Base-by-base conservation (phyloP, 495 filamentous ascomycete species). In the Annulohypoxylon nitens region DNA sequence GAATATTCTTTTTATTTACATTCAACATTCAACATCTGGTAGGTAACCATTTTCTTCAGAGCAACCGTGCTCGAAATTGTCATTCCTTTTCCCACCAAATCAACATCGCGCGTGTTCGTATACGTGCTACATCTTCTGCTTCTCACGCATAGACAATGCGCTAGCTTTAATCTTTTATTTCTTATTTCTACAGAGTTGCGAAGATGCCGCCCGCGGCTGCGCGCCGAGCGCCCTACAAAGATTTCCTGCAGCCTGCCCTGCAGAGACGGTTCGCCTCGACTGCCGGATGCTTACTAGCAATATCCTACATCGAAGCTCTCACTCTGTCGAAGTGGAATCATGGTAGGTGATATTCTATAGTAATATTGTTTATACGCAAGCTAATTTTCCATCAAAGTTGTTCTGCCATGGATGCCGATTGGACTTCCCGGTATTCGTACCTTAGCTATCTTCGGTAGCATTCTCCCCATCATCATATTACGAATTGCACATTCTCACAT, bases 341-440 rank as follows among this genome's bases (percentile, higher is more conserved):
- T 9, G 86, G 92, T 94, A 78, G 68, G 89, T 86, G 16, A 37
- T 30, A 43, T 11, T 8, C 12, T 33, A 20, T 34, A 60, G 70
- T 67, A 51, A 39, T 59, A 66, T 48, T 30, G 53, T 9, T 34
- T 23, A 34, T 41, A 10, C 23, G 34, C 3, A 5, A 11, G 14
- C 73, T 75, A 50, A 75, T 51, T 16, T 60, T 10, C 4, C 12
- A 37, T 41, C 25, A 37, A 12, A 97, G 94, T 88, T 34, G 75
- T 97, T 63, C 97, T 94, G 94, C 81, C 89, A 76, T 93, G 93
- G 92, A 93, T 97, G 75, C 94, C 95, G 47, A 70, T 97, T 51
- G 92, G 94, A 61, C 86, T 82, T 63, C 89, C 91, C 43, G 93
- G 91, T 67, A 77, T 97, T 36, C 91, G 94, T 64, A 87, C 92